Conservation (phyloP, 345 rosid species). For the Eucalyptus brandiana region DNA sequence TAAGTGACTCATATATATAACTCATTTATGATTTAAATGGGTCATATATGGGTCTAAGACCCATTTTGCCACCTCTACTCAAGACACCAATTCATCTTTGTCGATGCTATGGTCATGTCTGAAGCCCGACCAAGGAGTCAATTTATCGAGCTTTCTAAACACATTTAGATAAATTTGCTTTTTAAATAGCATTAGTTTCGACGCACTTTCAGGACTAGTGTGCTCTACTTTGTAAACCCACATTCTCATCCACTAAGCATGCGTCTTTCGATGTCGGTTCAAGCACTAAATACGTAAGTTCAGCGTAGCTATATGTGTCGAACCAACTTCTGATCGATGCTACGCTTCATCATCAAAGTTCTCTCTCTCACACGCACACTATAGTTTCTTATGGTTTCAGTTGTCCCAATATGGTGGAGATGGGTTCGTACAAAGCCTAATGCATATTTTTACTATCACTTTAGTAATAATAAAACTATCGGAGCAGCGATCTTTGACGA, state of each 20-base stretch:
- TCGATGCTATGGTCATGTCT: background rate
- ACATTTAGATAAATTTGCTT: background rate
- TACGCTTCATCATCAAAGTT: background rate
- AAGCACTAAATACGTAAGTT: background rate
- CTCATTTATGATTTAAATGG: too few relatives aligned
- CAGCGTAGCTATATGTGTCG: background rate
- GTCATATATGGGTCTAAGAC: too few relatives aligned
- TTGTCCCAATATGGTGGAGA: background rate
- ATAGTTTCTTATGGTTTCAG: background rate
- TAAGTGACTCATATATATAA: too few relatives aligned
- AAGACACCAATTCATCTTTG: background rate
- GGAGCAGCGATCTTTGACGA: background rate
- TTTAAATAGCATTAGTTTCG: background rate
- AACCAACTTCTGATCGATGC: background rate
- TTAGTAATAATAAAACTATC: background rate
- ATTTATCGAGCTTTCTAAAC: background rate
- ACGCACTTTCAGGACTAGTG: background rate
- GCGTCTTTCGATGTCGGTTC: background rate
- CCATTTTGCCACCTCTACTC: too few relatives aligned
- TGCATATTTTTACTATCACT: background rate
- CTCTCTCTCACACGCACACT: background rate
- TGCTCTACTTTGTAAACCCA: background rate
- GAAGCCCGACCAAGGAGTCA: background rate
- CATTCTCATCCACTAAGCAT: background rate
- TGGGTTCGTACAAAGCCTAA: background rate